These are phyloP conservation scores for Colletotrichum lupini DNA, from an alignment of 2,329 filamentous ascomycete genomes.

Conservation along the genomic window DNA sequence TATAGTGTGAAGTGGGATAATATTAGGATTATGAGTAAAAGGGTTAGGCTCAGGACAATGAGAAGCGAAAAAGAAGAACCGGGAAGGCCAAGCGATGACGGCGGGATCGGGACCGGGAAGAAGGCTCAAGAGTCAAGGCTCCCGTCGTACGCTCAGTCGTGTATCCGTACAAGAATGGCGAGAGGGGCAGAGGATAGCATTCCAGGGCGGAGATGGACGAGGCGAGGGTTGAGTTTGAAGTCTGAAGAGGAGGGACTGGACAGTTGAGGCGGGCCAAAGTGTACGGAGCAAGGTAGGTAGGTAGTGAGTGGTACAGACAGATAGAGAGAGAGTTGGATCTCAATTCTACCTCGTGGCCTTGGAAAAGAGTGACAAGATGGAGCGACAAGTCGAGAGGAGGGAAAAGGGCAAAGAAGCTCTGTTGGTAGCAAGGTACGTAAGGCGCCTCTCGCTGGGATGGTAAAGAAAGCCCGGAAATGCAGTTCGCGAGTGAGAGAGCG, in stretches of 20 bases:
- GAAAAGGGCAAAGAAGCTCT: neutral
- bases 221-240: neutral
- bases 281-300: too few species aligned
- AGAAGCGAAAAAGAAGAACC: constrained; percentile 24
- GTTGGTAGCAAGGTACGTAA: neutral
- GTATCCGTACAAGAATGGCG: neutral
- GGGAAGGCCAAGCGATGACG: constrained; percentile 24
- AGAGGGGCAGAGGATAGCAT: constrained; percentile 25
- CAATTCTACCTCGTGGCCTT: neutral
- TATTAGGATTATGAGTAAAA: constrained; percentile 35
- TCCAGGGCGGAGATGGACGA: constrained; percentile 12
- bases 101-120: constrained; percentile 4
- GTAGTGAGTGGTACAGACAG: neutral
- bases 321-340: neutral
- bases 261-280: neutral
- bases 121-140: neutral
- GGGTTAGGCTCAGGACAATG: constrained; percentile 12
- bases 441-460: neutral
- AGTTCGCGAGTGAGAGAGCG: neutral
- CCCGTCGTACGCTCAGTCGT: constrained; percentile 1
- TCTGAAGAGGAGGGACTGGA: neutral
- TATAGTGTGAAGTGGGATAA: constrained; percentile 32
- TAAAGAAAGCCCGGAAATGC: neutral
- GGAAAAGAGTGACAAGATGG: neutral
- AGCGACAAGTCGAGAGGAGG: neutral